phyloP scores from a whole-genome alignment of 441 rosid genomes.

The Pelargonium fulgidum region DNA sequence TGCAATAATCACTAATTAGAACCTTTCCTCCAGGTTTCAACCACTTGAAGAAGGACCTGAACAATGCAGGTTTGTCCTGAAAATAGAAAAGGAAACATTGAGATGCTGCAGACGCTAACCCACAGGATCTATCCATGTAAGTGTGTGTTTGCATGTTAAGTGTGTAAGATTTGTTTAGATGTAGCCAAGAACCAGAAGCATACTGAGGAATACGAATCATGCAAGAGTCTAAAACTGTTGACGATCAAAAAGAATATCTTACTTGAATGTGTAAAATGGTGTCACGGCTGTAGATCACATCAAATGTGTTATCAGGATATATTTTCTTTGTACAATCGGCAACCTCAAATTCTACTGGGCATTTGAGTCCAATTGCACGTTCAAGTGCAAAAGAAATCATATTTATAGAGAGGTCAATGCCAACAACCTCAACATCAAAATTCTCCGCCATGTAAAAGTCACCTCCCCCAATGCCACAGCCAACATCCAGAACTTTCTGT shows the following conservation, averaged over 20 bases:
- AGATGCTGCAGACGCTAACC: no score
- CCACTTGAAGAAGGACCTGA: constrained; percentile 87
- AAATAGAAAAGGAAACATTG: no score
- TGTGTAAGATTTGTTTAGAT: no score
- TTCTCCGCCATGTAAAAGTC: constrained; percentile 94
- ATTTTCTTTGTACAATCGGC: constrained; percentile 84
- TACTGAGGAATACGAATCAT: no score
- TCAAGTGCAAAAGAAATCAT: constrained; percentile 94
- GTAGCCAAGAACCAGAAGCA: no score
- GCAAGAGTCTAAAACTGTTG: no score
- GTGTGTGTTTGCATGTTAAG: no score
- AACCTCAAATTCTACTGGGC: constrained; percentile 88
- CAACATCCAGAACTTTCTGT: constrained; percentile 93
- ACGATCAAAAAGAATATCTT: constrained; percentile 12
- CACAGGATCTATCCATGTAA: no score
- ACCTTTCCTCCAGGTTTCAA: constrained; percentile 93
- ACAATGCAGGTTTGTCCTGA: constrained; percentile 90
- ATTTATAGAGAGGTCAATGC: constrained; percentile 89
- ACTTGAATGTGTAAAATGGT: constrained; percentile 91
- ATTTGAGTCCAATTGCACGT: constrained; percentile 83
- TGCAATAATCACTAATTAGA: constrained; percentile 93
- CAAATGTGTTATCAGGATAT: constrained; percentile 67
- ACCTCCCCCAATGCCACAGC: constrained; percentile 99
- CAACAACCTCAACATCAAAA: constrained; percentile 73
- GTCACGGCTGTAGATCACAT: constrained; percentile 92